Evolutionary conservation across 306 rosid species (phyloP).

Genomic region (Prunus padus): DNA sequence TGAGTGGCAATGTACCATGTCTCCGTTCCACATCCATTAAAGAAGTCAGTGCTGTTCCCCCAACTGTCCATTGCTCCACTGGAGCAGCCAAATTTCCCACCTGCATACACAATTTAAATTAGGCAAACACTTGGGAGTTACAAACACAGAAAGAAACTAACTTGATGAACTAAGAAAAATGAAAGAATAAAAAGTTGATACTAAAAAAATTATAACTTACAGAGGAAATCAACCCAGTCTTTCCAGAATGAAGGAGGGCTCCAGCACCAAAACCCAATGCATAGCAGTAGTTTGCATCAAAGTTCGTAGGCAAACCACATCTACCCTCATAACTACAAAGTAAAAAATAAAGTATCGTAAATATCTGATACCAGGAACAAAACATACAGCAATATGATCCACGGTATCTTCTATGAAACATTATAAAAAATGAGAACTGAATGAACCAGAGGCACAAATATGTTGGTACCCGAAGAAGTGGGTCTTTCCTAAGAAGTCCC

Average conservation of each 20-base stretch:
- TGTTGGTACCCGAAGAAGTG: slow-evolving; percentile 79
- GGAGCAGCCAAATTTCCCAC: slow-evolving; percentile 77
- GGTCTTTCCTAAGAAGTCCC: slow-evolving; percentile 65
- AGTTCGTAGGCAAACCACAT: slow-evolving; percentile 89
- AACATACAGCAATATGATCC: no score
- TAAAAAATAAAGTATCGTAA: neutral
- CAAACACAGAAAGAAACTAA: neutral
- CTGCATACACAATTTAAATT: slow-evolving; percentile 29
- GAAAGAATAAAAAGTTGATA: neutral
- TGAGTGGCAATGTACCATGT: slow-evolving; percentile 48
- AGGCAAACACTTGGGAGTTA: neutral
- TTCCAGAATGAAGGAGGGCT: slow-evolving; percentile 78
- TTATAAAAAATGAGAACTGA: neutral
- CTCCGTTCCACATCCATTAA: slow-evolving; percentile 92
- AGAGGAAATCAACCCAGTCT: slow-evolving; percentile 85
- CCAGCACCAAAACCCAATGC: slow-evolving; percentile 93
- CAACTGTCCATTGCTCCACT: slow-evolving; percentile 78
- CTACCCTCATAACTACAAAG: slow-evolving; percentile 82
- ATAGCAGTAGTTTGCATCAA: slow-evolving; percentile 84
- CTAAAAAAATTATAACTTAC: slow-evolving; percentile 38
- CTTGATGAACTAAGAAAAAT: neutral
- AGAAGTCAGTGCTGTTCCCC: slow-evolving; percentile 84
- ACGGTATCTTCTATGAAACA: no score
- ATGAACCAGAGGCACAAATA: neutral
- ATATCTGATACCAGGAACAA: neutral